Base-by-base conservation (phyloP, 148 eudicot genomes). In the Oxyria digyna region DNA sequence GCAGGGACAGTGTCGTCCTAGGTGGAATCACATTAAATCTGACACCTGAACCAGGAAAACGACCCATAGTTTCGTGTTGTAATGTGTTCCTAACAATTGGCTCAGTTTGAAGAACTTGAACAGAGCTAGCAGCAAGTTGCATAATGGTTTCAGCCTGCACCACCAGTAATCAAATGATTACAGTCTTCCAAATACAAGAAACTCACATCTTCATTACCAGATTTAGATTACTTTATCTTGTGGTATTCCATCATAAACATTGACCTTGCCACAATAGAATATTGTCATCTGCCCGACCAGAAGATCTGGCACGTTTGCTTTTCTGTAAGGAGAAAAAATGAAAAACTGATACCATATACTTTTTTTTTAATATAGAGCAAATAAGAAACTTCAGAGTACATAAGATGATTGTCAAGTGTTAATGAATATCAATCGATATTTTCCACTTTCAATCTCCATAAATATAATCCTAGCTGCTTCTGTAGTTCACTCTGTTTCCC, bases 171-270 rank as follows among this genome's bases (percentile, higher is more conserved):
- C 66, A 66, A 73, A 71, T 15, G 37, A 23, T 23, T 20, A 6
- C 6, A 40, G 37, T 15, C 18, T 24, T 45, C 31, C 26, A 14
- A 57, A 55, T 3, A 7, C 23, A 49, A 66, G 43, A 66, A 29
- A 38, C 20, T 71, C 54, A 59, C 65, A 26, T 18, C 20, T 64
- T 20, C 42, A 35, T 55, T 45, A 26, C 57, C 33, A 54, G 40
- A 69, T 59, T 59, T 71, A 37, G 63, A 43, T 63, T 82, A 94
- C 98, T 96, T 88, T 86, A 50, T 87, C 90, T 76, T 79, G 75
- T 31, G 96, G 91, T 71, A 94, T 74, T 68, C 80, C 96, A 69
- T 94, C 92, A 70, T 90, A 90, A 62, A 94, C 97, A 80, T 88
- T 90, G 78, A 94, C 86, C 77, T 87, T 82, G 73, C 98, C 97